These are phyloP conservation scores for Penicillium sumatraense DNA, from an alignment of 2,329 filamentous ascomycete species.

Conservation along the genomic window DNA sequence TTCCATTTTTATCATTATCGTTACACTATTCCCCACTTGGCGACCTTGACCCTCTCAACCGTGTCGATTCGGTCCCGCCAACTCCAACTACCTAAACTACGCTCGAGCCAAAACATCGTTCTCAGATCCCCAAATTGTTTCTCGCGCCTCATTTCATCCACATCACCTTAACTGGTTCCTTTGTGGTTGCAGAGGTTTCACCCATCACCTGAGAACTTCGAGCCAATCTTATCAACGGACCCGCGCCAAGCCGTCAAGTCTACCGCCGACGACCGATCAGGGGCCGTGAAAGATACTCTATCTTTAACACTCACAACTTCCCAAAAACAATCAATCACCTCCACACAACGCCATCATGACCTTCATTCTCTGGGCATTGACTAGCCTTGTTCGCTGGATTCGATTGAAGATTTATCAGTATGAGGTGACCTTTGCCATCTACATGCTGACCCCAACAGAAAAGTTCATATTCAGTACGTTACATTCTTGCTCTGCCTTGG, in stretches of 20 bases:
- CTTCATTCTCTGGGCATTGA: slow-evolving; percentile 42
- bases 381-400: slow-evolving; percentile 76
- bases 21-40: too few relatives aligned
- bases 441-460: slow-evolving; percentile 96
- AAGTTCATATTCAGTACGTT: slow-evolving; percentile 94
- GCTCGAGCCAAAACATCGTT: too few relatives aligned
- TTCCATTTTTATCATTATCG: too few relatives aligned
- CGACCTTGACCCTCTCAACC: too few relatives aligned
- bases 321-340: background rate
- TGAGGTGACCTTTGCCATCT: slow-evolving; percentile 93
- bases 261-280: background rate
- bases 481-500: background rate
- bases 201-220: background rate
- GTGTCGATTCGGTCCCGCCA: too few relatives aligned
- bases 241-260: background rate
- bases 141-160: too few relatives aligned
- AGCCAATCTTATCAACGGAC: background rate
- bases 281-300: background rate
- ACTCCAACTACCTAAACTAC: too few relatives aligned
- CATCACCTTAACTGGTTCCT: too few relatives aligned
- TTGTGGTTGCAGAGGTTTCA: too few relatives aligned
- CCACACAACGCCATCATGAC: background rate
- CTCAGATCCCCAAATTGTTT: too few relatives aligned
- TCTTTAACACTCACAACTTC: too few relatives aligned
- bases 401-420: slow-evolving; percentile 97